Evolutionary conservation across 129 eudicot species (phyloP), one percentile per base, ranked within the genome.

Genomic region (Escallonia rubra): DNA sequence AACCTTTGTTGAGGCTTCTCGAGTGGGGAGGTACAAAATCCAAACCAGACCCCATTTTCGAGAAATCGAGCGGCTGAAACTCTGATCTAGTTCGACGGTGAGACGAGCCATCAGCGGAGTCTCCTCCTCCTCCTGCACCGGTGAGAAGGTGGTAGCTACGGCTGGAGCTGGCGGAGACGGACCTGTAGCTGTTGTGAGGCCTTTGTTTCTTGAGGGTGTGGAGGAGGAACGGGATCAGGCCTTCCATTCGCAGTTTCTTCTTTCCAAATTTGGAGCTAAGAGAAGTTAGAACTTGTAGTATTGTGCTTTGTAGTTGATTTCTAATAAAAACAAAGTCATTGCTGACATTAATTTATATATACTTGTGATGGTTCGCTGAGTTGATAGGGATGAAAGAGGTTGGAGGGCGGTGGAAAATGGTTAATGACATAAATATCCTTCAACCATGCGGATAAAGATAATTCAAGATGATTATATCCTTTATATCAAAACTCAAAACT

Each of bases 11-110:
- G 59, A 44, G 49, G 68, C 64, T 71, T 14, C 47, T 72, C 8
- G 78, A 41, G 4, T 72, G 61, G 0, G 75, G 75, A 42, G 71
- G 23, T 63, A 70, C 0, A 53, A 72, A 73, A 5, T 78, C 86
- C 38, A 74, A 73, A 4, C 69, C 77, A 6, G 83, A 73, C 48
- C 72, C 49, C 41, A 50, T 67, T 50, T 68, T 67, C 38, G 41
- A 5, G 53, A 50, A 69, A 8, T 64, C 74, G 7, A 80, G 65
- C 5, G 79, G 10, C 60, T 51, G 68, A 49, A 64, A 77, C 65
- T 78, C 86, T 12, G 86, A 84, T 41, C 67, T 61, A 23, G 83
- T 85, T 40, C 81, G 60, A 3, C 83, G 81, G 69, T 81, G 84
- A 50, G 90, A 75, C 4, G 86, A 78, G 3, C 66, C 73, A 3